Conservation (phyloP, 768 basidiomycete genomes). For the Holtermanniella nyarrowii region DNA sequence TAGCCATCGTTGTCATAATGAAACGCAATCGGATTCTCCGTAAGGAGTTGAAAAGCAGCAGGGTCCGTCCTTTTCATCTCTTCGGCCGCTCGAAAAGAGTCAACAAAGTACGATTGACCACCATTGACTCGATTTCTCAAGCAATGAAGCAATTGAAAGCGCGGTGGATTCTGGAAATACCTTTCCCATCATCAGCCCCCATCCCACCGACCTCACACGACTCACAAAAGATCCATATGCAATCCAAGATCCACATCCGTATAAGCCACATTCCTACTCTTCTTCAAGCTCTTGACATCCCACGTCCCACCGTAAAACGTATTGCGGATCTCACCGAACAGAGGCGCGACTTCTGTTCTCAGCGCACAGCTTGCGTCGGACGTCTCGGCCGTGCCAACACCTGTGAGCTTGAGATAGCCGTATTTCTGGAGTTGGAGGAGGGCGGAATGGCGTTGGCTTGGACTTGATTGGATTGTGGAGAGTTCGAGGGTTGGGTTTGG, state of each 20-base stretch:
- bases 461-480: constrained; percentile 42
- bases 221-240: constrained; percentile 86
- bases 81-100: constrained; percentile 58
- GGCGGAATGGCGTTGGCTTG: constrained; percentile 44
- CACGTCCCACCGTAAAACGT: constrained; percentile 87
- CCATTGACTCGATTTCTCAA: constrained; percentile 73
- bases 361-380: constrained; percentile 57
- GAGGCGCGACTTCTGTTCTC: constrained; percentile 49
- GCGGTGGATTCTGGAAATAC: constrained; percentile 82
- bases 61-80: constrained; percentile 48
- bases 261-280: constrained; percentile 83
- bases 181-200: constrained; percentile 42
- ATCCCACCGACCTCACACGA: constrained; percentile 12
- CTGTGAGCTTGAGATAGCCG: constrained; percentile 63
- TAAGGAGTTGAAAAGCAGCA: constrained; percentile 52
- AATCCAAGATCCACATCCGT: constrained; percentile 78
- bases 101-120: constrained; percentile 77
- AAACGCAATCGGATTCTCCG: constrained; percentile 61
- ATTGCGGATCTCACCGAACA: constrained; percentile 63
- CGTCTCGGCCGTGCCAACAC: constrained; percentile 58
- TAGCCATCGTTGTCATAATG: constrained; percentile 87
- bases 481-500: constrained; percentile 50
- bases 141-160: constrained; percentile 86
- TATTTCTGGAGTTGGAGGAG: constrained; percentile 64
- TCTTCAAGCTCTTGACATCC: constrained; percentile 65